These are phyloP conservation scores for Diplodia sapinea DNA, from an alignment of 2,329 filamentous ascomycete species.

Conservation along the genomic window DNA sequence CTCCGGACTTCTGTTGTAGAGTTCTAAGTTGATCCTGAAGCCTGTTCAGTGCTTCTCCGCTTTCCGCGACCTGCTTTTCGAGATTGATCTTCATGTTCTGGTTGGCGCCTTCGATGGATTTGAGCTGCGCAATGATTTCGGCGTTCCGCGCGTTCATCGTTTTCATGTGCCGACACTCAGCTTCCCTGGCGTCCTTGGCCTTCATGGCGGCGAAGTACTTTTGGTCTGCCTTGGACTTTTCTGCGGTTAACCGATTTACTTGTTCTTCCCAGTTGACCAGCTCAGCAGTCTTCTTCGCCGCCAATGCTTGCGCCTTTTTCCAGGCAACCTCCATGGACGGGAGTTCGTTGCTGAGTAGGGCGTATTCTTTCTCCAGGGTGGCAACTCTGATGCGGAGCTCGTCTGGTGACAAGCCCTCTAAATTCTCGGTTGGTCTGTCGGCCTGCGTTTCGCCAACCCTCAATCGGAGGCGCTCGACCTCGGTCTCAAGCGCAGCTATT, in stretches of 20 bases:
- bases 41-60: slow-evolving; percentile 77
- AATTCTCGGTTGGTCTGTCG: slow-evolving; percentile 41
- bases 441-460: slow-evolving; percentile 56
- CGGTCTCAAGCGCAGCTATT: slow-evolving; percentile 80
- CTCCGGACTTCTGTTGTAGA: slow-evolving; percentile 73
- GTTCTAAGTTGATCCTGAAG: slow-evolving; percentile 75
- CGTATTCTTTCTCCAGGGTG: slow-evolving; percentile 78
- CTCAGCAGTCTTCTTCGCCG: slow-evolving; percentile 85
- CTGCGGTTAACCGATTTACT: slow-evolving; percentile 72
- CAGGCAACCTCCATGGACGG: slow-evolving; percentile 89
- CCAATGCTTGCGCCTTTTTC: slow-evolving; percentile 83
- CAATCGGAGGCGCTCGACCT: slow-evolving; percentile 73
- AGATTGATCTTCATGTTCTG: slow-evolving; percentile 78
- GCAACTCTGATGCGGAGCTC: slow-evolving; percentile 76
- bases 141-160: slow-evolving; percentile 87
- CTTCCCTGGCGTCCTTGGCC: slow-evolving; percentile 82
- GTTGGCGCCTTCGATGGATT: slow-evolving; percentile 83
- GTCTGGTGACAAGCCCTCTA: slow-evolving; percentile 68
- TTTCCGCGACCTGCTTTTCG: slow-evolving; percentile 87
- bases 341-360: slow-evolving; percentile 84
- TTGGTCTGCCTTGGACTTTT: slow-evolving; percentile 96
- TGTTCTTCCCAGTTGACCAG: slow-evolving; percentile 78
- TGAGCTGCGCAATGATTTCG: slow-evolving; percentile 90
- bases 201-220: slow-evolving; percentile 98
- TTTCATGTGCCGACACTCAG: slow-evolving; percentile 78